A percentile compares a stretch with the other conserved stretches of the same genome.
phyloP scores from a whole-genome alignment of 2,329 filamentous ascomycete species.

The Trichoderma simmonsii region DNA sequence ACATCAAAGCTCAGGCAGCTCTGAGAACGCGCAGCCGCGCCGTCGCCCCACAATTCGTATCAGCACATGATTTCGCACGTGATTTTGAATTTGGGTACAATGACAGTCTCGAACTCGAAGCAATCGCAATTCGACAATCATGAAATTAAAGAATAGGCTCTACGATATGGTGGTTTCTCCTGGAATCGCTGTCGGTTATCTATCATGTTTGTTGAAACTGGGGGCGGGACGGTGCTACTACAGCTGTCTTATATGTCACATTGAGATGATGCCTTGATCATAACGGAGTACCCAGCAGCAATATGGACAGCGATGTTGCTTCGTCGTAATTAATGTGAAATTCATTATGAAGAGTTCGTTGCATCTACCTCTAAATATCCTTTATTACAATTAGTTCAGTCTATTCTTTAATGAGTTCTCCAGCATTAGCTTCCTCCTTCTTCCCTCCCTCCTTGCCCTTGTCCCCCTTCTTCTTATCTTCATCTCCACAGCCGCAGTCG shows the following conservation, averaged over 20 bases:
- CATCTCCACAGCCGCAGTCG: constrained; percentile 69
- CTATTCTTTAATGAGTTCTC: constrained; percentile 25
- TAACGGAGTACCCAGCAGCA: not conserved
- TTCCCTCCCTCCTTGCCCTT: constrained; percentile 27
- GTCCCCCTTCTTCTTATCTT: constrained; percentile 45
- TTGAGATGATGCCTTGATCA: not conserved
- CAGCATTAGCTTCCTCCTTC: constrained; percentile 27
- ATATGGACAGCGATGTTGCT: not conserved
- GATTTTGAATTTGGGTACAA: not conserved
- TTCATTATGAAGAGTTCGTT: not conserved
- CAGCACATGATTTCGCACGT: not conserved
- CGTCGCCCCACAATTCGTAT: not conserved
- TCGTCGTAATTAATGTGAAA: not conserved
- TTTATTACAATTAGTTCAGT: not conserved
- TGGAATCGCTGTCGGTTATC: fast-evolving
- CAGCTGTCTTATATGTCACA: not conserved
- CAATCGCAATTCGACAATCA: not conserved
- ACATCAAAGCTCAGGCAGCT: constrained; percentile 45
- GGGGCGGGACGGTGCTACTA: not conserved
- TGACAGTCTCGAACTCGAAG: not conserved
- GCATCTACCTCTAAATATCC: not conserved
- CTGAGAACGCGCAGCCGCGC: constrained; percentile 41
- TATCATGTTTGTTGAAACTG: not conserved
- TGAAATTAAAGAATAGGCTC: fast-evolving
- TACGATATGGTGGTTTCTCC: fast-evolving